A percentile compares a stretch with the other conserved stretches of the same genome.
Evolutionary conservation across 2,329 filamentous ascomycete genomes (phyloP).

Genomic region (Venturia asperata): DNA sequence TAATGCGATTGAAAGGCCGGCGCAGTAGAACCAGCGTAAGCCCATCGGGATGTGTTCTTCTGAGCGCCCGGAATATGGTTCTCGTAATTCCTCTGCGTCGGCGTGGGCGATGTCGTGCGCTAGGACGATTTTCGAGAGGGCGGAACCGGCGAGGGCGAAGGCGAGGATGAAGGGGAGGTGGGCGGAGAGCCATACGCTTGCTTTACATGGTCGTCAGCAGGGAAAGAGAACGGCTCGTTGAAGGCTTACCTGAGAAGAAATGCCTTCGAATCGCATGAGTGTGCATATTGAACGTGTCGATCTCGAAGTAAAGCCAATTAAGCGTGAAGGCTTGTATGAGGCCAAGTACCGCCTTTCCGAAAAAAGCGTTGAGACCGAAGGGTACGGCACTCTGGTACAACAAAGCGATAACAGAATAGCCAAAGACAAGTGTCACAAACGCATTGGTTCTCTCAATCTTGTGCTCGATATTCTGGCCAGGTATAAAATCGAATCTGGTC

Average conservation of each 20-base stretch:
- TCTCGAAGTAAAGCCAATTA: slow-evolving; percentile 59
- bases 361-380: slow-evolving; percentile 51
- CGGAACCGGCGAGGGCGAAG: slow-evolving; percentile 53
- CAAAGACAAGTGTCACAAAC: slow-evolving; percentile 58
- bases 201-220: slow-evolving; percentile 26
- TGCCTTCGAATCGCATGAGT: slow-evolving; percentile 55
- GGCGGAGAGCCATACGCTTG: slow-evolving; percentile 48
- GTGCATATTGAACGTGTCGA: slow-evolving; percentile 51
- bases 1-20: slow-evolving; percentile 51
- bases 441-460: slow-evolving; percentile 57
- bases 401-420: slow-evolving; percentile 56
- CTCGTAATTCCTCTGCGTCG: slow-evolving; percentile 44
- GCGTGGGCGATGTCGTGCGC: slow-evolving; percentile 48
- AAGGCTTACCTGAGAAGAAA: slow-evolving; percentile 35
- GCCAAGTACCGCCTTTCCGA: slow-evolving; percentile 55
- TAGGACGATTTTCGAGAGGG: slow-evolving; percentile 52
- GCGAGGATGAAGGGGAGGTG: slow-evolving; percentile 58
- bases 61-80: slow-evolving; percentile 44
- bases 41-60: slow-evolving; percentile 46
- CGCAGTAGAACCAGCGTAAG: slow-evolving; percentile 58
- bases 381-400: slow-evolving; percentile 50
- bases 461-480: slow-evolving; percentile 59
- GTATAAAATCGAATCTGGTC: slow-evolving; percentile 51
- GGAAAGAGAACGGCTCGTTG: neutral
- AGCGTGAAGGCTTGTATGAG: slow-evolving; percentile 52